Evolutionary conservation across 371 early-diverging fungal species (phyloP).

Genomic region (Rhizopus microsporus): DNA sequence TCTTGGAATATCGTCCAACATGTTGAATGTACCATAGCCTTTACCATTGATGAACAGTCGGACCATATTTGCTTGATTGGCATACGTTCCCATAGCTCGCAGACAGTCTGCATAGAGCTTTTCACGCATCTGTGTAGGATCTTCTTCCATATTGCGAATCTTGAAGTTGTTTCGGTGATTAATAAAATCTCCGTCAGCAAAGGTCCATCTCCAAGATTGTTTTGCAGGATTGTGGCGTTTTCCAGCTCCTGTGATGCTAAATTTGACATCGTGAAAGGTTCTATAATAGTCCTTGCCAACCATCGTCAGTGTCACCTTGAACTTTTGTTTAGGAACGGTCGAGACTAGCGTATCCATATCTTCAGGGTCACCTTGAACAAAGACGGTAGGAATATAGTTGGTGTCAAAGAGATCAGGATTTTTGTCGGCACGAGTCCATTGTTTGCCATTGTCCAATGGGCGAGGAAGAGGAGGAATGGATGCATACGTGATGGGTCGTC

Average conservation of each 20-base stretch:
- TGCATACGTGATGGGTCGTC: constrained; percentile 52
- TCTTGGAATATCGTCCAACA: constrained; percentile 50
- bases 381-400: constrained; percentile 39
- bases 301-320: constrained; percentile 40
- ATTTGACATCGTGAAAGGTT: constrained; percentile 41
- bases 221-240: constrained; percentile 58
- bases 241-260: constrained; percentile 58
- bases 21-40: constrained; percentile 56
- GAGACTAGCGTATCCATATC: constrained; percentile 37
- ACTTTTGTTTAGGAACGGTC: constrained; percentile 28
- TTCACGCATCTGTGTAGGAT: constrained; percentile 64
- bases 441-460: constrained; percentile 40
- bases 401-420: constrained; percentile 39
- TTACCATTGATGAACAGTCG: constrained; percentile 57
- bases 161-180: constrained; percentile 55
- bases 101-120: constrained; percentile 57
- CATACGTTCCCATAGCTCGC: constrained; percentile 56
- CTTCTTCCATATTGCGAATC: constrained; percentile 59
- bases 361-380: constrained; percentile 28
- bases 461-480: constrained; percentile 50
- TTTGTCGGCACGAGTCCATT: constrained; percentile 44
- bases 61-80: constrained; percentile 54
- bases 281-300: constrained; percentile 51
- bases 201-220: constrained; percentile 54
- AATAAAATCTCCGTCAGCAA: constrained; percentile 33